These are phyloP conservation scores for Solanum piurae DNA, from an alignment of 257 asterid species.

Conservation along the genomic window DNA sequence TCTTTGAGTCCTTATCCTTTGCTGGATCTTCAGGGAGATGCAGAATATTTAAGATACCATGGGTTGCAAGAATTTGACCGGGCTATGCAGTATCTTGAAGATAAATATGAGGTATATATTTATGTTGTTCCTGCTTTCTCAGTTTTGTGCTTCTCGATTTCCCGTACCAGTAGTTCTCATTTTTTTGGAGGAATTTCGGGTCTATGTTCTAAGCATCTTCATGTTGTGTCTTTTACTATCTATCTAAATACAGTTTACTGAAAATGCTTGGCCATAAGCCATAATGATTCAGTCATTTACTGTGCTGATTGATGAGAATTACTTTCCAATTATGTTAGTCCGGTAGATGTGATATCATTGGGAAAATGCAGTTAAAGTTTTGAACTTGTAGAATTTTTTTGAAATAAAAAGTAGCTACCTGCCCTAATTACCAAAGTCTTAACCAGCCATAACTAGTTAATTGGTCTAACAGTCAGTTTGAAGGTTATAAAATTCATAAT, in stretches of 20 bases:
- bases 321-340: background rate
- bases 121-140: conserved; percentile 1
- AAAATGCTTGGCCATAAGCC: background rate
- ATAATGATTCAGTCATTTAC: background rate
- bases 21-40: conserved; percentile 70
- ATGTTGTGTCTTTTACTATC: background rate
- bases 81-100: conserved; percentile 97
- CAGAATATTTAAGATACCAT: conserved; percentile 55
- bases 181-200: background rate
- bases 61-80: conserved; percentile 94
- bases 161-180: background rate
- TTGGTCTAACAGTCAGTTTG: background rate
- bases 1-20: background rate
- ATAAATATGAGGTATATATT: conserved; percentile 59
- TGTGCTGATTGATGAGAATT: background rate
- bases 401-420: background rate
- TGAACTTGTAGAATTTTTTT: background rate
- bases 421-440: background rate
- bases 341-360: background rate
- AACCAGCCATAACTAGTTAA: background rate
- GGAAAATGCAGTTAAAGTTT: background rate
- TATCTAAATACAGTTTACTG: background rate
- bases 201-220: background rate
- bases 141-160: background rate
- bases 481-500: background rate